Conservation (phyloP, 1,284 basidiomycete species). For the Macrocybe sp. region DNA sequence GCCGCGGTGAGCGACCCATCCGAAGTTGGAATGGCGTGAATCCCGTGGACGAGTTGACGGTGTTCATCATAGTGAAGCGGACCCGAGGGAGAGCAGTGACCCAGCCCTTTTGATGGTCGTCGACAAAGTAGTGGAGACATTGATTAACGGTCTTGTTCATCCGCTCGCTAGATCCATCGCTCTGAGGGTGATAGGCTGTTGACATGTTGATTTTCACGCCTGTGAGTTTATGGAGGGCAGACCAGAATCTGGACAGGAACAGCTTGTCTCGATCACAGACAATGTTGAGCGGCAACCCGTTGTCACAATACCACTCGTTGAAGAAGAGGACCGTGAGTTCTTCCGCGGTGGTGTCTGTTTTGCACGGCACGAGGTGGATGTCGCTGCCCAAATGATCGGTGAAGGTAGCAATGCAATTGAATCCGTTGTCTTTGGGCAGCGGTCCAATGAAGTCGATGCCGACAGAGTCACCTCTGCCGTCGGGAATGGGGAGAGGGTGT, state of each 20-base stretch:
- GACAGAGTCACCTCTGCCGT: slow-evolving; percentile 28
- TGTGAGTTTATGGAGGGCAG: slow-evolving; percentile 25
- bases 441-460: slow-evolving; percentile 41
- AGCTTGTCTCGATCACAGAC: slow-evolving; percentile 35
- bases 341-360: slow-evolving; percentile 27
- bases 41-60: slow-evolving; percentile 25
- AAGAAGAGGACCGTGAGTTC: slow-evolving; percentile 35
- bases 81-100: slow-evolving; percentile 27
- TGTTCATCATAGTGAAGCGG: slow-evolving; percentile 35
- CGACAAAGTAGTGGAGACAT: slow-evolving; percentile 13
- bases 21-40: slow-evolving; percentile 31
- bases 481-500: slow-evolving; percentile 24
- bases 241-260: slow-evolving; percentile 41
- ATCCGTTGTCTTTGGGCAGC: slow-evolving; percentile 20
- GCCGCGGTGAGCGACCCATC: slow-evolving; percentile 16
- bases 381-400: slow-evolving; percentile 31
- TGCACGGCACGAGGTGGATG: slow-evolving; percentile 28
- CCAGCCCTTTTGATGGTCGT: slow-evolving; percentile 14
- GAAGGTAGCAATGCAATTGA: slow-evolving; percentile 19
- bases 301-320: slow-evolving; percentile 27
- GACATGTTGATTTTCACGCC: slow-evolving; percentile 34
- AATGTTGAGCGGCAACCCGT: slow-evolving; percentile 34
- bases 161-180: slow-evolving; percentile 34
- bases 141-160: slow-evolving; percentile 26
- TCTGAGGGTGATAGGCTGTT: slow-evolving; percentile 37